Base-by-base conservation (phyloP, 169 alveolate genomes). In the Plasmodium vivax region DNA sequence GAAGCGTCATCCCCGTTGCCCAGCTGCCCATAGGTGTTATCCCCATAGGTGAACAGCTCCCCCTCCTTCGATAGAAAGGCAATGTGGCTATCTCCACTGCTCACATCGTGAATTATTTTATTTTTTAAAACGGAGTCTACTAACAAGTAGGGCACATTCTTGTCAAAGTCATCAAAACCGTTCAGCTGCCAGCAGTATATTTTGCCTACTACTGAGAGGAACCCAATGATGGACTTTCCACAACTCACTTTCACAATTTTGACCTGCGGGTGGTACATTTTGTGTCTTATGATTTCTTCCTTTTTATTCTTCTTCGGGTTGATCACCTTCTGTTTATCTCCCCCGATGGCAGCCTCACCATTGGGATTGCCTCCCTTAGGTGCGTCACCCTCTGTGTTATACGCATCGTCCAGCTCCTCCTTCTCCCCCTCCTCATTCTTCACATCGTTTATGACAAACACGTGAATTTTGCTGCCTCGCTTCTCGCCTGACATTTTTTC, bases 131-230 rank as follows among this genome's bases (percentile, higher is more conserved):
- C 19, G 27, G 30, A 43, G 51, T 73, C 90, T 36, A 62, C 51
- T 38, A 88, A 47, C 34, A 88, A 43, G 47, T 88, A 88, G 10
- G 94, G 94, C 0, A 88, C 94, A 62, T 88, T 88, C 36, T 80
- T 88, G 72, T 88, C 94, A 88, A 36, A 88, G 34, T 88, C 94
- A 10, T 88, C 74, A n/a, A 58, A 79, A 16, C 16, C 74, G 72
- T 88, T 81, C 56, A 88, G 23, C n/a, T 80, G 94, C 94, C 94
- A 88, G 80, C 94, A 88, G 83, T 88, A 88, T 38, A 88, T 54
- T 77, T 77, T 88, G 3, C 94, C 94, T 0, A 80, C 38, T 12
- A 16, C 72, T 8, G 94, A 88, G 16, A 88, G 38, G 36, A 88
- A 88, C 8, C 90, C 94, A 34, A 88, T 88, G 34, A 88, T 88